phyloP scores from a whole-genome alignment of 176 grass and related monocot genomes.

The Hyparrhenia diplandra region DNA sequence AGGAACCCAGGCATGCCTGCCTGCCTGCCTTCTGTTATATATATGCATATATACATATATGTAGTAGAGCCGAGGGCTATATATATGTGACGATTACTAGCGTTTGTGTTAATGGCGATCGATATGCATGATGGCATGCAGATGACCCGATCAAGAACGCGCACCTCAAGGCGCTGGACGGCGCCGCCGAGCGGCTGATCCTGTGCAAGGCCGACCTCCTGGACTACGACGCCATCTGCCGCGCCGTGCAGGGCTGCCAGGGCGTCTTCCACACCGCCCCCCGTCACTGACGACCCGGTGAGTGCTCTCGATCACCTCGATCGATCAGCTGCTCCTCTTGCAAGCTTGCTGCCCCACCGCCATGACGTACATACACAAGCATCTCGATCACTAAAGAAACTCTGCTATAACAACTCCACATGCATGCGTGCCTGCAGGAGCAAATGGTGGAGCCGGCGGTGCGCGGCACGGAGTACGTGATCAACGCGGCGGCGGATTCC shows the following conservation, averaged over 20 bases:
- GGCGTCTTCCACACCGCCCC: conserved; percentile 98
- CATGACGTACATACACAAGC: too few species aligned
- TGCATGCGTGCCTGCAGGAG: conserved; percentile 40
- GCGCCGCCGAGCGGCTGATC: conserved; percentile 69
- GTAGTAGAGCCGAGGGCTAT: not conserved
- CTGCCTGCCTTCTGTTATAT: not conserved
- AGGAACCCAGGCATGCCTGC: conserved; percentile 73
- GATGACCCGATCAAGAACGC: conserved; percentile 91
- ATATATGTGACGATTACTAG: not conserved
- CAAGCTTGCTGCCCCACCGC: not conserved
- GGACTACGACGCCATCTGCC: conserved; percentile 70
- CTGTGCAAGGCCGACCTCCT: conserved; percentile 96
- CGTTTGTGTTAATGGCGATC: not conserved
- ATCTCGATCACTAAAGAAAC: too few species aligned
- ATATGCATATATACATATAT: not conserved
- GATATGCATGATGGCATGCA: not conserved
- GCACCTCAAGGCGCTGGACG: conserved; percentile 70
- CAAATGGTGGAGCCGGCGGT: conserved; percentile 98
- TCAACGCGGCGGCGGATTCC: conserved; percentile 64
- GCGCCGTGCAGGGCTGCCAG: conserved; percentile 71
- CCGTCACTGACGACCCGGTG: conserved; percentile 93
- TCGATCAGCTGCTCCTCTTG: too few species aligned
- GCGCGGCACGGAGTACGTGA: conserved; percentile 73
- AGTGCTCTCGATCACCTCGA: too few species aligned
- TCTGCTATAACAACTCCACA: too few species aligned